phyloP scores from a whole-genome alignment of 2,329 filamentous ascomycete species.

The Exophiala bonariae region DNA sequence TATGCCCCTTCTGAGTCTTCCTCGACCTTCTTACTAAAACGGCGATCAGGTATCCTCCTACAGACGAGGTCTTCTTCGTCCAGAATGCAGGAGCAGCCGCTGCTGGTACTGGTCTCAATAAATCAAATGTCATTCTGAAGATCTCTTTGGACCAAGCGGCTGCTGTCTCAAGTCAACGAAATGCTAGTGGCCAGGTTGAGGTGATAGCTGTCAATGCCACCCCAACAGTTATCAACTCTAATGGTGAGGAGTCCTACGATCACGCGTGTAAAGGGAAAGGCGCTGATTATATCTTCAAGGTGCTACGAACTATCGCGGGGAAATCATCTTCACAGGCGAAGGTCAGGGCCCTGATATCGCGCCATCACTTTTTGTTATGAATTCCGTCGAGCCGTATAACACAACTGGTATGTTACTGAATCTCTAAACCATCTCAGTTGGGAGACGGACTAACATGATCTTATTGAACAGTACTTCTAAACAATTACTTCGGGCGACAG shows the following conservation, averaged over 20 bases:
- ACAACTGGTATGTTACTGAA: constrained; percentile 42
- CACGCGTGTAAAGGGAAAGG: constrained; percentile 18
- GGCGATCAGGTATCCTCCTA: constrained; percentile 40
- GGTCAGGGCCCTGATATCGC: constrained; percentile 48
- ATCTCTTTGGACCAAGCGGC: constrained; percentile 47
- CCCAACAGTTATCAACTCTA: constrained; percentile 52
- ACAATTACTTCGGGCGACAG: constrained; percentile 59
- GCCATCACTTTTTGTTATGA: constrained; percentile 45
- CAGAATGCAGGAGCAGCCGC: constrained; percentile 51
- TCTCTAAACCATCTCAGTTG: no score
- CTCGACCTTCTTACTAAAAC: neutral
- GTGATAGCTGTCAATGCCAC: constrained; percentile 44
- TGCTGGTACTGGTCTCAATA: constrained; percentile 53
- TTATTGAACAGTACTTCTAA: constrained; percentile 47
- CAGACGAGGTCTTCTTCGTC: constrained; percentile 56
- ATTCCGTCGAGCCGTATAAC: constrained; percentile 51
- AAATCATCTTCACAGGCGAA: constrained; percentile 52
- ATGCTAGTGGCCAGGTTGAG: constrained; percentile 42
- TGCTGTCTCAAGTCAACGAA: constrained; percentile 38
- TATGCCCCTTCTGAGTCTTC: constrained; percentile 4
- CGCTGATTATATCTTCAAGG: constrained; percentile 33
- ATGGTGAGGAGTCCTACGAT: constrained; percentile 10
- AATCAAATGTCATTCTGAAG: constrained; percentile 54
- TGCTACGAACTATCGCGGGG: constrained; percentile 51
- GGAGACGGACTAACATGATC: no score